Conservation (phyloP, 2,329 filamentous ascomycete species). For the Coleophoma cylindrospora region DNA sequence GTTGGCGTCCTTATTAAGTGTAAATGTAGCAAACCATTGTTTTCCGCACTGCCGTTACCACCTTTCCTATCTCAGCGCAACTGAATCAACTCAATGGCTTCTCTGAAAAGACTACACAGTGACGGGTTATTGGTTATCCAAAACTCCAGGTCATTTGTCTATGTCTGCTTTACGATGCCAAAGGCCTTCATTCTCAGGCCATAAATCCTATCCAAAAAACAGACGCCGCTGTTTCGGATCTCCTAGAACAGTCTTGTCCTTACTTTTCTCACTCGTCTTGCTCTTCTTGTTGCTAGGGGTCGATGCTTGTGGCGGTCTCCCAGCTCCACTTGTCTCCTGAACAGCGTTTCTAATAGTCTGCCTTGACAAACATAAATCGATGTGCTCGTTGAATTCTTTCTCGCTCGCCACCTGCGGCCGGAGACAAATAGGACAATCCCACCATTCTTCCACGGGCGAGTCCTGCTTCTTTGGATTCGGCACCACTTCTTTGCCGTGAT, state of each 20-base stretch:
- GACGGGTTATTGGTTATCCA: too few relatives aligned
- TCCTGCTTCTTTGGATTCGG: slow-evolving; percentile 34
- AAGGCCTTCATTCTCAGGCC: neutral
- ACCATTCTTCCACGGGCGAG: slow-evolving; percentile 43
- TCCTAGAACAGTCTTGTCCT: slow-evolving; percentile 2
- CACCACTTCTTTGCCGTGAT: slow-evolving; percentile 47
- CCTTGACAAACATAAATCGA: slow-evolving; percentile 84
- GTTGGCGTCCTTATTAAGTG: neutral
- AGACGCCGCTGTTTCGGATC: slow-evolving; percentile 14
- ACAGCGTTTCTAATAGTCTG: slow-evolving; percentile 82
- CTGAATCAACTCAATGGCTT: too few relatives aligned
- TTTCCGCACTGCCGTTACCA: too few relatives aligned
- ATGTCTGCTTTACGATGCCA: too few relatives aligned
- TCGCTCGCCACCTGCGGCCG: slow-evolving; percentile 72
- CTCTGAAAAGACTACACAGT: too few relatives aligned
- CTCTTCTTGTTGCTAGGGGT: slow-evolving; percentile 12
- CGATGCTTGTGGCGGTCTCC: slow-evolving; percentile 5
- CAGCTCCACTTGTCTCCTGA: slow-evolving; percentile 36
- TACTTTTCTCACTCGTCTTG: neutral
- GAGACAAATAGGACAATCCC: slow-evolving; percentile 87
- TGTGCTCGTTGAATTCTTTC: slow-evolving; percentile 79
- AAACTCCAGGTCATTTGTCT: too few relatives aligned
- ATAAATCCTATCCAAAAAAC: slow-evolving; percentile 9
- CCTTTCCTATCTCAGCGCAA: too few relatives aligned
- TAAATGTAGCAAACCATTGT: neutral